phyloP scores from a whole-genome alignment of 345 rosid genomes.

The Syzygium grande region DNA sequence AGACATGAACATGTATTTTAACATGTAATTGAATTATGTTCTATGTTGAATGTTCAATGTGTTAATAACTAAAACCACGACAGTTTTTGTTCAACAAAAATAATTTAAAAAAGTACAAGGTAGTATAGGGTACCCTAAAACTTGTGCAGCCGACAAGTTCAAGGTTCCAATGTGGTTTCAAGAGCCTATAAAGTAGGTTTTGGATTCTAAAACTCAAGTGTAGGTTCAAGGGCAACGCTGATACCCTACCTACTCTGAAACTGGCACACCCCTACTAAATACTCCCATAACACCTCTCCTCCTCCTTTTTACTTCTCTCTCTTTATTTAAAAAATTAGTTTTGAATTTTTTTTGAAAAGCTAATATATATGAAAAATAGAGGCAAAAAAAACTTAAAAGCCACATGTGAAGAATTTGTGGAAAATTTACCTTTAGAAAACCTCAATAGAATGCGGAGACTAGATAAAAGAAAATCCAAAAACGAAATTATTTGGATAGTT shows the following conservation, averaged over 20 bases:
- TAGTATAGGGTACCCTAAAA: neutral
- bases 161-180: neutral
- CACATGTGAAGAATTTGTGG: neutral
- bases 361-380: neutral
- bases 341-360: no score
- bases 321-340: neutral
- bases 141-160: neutral
- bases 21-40: neutral
- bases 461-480: neutral
- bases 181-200: neutral
- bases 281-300: neutral
- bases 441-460: neutral
- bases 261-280: neutral
- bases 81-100: neutral
- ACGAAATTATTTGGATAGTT: neutral
- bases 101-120: neutral
- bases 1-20: neutral
- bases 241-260: neutral
- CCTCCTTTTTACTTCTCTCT: neutral
- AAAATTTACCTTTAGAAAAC: neutral
- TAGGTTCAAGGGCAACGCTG: neutral
- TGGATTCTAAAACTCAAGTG: no score
- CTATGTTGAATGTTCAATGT: neutral
- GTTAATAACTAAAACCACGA: neutral
- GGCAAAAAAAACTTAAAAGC: neutral